These are phyloP conservation scores for Solanum dulcamara DNA, from an alignment of 257 asterid genomes.

Conservation along the genomic window DNA sequence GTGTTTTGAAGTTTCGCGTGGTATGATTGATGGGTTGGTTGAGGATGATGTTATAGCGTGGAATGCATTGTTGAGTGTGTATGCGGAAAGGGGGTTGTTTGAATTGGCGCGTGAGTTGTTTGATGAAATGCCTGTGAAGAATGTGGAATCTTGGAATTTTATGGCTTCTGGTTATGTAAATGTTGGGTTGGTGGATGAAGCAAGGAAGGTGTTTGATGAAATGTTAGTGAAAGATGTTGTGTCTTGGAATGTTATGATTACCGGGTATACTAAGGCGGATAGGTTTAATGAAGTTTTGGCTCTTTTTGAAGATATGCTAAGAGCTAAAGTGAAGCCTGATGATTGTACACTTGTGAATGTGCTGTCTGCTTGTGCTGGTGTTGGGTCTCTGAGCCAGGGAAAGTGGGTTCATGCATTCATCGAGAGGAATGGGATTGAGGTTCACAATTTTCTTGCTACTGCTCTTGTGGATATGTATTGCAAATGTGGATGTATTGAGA, in stretches of 20 bases:
- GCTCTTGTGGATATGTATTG: slow-evolving; percentile 36
- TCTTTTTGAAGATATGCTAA: slow-evolving; percentile 22
- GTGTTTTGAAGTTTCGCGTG: slow-evolving; percentile 13
- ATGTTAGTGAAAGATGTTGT: slow-evolving; percentile 23
- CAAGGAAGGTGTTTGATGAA: slow-evolving; percentile 20
- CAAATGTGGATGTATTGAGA: slow-evolving; percentile 30
- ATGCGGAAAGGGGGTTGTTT: slow-evolving; percentile 18
- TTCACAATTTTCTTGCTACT: slow-evolving; percentile 21
- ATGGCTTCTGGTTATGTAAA: slow-evolving; percentile 22
- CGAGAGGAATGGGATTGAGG: slow-evolving; percentile 5
- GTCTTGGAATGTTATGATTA: slow-evolving; percentile 29
- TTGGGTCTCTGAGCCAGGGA: slow-evolving; percentile 24
- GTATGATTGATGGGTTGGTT: slow-evolving; percentile 13
- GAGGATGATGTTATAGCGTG: slow-evolving; percentile 14
- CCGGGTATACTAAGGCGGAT: slow-evolving; percentile 19
- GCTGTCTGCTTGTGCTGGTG: slow-evolving; percentile 26
- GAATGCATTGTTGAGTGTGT: slow-evolving; percentile 24
- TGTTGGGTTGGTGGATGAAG: slow-evolving; percentile 20
- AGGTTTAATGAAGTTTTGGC: slow-evolving; percentile 7
- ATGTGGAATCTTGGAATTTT: slow-evolving; percentile 32
- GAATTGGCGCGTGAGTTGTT: slow-evolving; percentile 13
- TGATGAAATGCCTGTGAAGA: slow-evolving; percentile 25
- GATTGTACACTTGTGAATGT: slow-evolving; percentile 24
- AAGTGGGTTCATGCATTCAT: slow-evolving; percentile 23
- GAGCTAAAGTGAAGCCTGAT: slow-evolving; percentile 17